These are phyloP conservation scores for Zizania palustris DNA, from an alignment of 202 grass and related monocot species.

Conservation along the genomic window DNA sequence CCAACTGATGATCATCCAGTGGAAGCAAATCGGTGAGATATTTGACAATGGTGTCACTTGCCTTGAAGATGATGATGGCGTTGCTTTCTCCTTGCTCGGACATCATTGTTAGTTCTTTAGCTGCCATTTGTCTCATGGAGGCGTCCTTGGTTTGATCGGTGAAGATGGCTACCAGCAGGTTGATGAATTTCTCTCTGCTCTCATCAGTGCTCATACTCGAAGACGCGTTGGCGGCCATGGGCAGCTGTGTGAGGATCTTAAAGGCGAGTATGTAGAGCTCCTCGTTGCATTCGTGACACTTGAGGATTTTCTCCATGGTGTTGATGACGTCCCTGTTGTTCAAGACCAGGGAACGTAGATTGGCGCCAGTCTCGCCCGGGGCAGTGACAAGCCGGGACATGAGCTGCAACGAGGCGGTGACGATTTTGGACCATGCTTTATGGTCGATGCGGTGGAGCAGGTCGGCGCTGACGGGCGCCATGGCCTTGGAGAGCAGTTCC, in stretches of 20 bases:
- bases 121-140: constrained; percentile 11
- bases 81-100: not conserved
- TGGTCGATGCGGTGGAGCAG: not conserved
- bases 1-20: too few relatives aligned
- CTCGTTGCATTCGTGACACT: not conserved
- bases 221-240: not conserved
- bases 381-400: not conserved
- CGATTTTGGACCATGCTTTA: not conserved
- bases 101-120: not conserved
- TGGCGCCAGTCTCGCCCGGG: not conserved
- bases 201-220: too few relatives aligned
- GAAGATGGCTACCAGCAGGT: not conserved
- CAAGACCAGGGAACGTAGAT: too few relatives aligned
- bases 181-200: not conserved
- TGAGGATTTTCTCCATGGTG: not conserved
- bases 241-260: not conserved
- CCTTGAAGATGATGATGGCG: not conserved
- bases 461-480: not conserved
- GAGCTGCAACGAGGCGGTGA: not conserved
- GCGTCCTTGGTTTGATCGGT: not conserved
- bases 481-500: not conserved
- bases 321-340: too few relatives aligned
- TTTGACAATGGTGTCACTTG: not conserved
- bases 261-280: not conserved
- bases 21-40: not conserved